These are phyloP conservation scores for Scenedesmus sp. DNA, from an alignment of 163 green algal genomes.

Conservation along the genomic window DNA sequence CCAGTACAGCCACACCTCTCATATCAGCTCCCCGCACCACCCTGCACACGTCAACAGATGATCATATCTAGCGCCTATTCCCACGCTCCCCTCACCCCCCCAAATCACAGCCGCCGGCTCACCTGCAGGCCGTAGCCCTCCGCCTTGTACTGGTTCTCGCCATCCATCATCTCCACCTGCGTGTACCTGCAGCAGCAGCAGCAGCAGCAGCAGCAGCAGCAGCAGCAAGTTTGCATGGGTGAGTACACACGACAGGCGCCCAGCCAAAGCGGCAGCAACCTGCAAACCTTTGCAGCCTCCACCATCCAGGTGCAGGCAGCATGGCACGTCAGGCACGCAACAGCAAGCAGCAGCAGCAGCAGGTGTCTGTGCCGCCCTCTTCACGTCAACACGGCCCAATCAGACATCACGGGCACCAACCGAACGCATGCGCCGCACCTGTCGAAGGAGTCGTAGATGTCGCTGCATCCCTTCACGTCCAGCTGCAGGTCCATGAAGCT, in stretches of 20 bases:
- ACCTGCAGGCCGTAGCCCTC: constrained; percentile 91
- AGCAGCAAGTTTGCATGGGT: background rate
- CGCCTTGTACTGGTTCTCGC: constrained; percentile 97
- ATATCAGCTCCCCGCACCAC: too few species aligned
- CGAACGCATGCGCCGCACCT: constrained; percentile 13
- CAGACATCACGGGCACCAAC: background rate
- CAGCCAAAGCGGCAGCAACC: background rate
- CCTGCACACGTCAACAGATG: too few species aligned
- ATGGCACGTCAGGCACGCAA: background rate
- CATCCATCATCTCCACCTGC: constrained; percentile 92
- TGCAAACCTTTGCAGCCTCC: too few species aligned
- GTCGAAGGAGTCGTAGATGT: constrained; percentile 92
- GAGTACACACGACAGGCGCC: background rate
- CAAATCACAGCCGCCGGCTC: background rate
- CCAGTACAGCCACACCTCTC: too few species aligned
- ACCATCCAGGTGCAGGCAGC: background rate
- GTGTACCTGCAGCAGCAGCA: constrained; percentile 70
- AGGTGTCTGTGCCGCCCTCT: too few species aligned
- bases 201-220: background rate
- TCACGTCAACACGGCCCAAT: background rate
- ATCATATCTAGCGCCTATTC: too few species aligned
- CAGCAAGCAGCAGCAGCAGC: background rate
- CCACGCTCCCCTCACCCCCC: too few species aligned
- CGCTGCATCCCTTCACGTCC: constrained; percentile 91
- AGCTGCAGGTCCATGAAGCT: constrained; percentile 94